Percentiles rank a stretch among this genome's conserved stretches.
These are phyloP conservation scores for Termitomyces sp. DNA, from an alignment of 768 basidiomycete species.

Conservation along the genomic window DNA sequence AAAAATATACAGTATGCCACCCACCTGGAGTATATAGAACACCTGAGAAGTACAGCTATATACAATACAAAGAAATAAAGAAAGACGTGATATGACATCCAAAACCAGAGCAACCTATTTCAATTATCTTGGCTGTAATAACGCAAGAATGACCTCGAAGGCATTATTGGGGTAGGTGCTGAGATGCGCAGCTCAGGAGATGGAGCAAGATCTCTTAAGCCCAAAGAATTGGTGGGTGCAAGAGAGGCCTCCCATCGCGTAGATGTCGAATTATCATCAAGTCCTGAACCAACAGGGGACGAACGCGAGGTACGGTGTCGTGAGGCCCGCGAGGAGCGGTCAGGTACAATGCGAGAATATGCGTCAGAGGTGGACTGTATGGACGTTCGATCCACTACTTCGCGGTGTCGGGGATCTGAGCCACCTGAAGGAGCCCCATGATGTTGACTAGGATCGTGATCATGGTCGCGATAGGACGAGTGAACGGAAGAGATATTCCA, in stretches of 20 bases:
- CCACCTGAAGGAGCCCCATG: background rate
- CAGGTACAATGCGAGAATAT: background rate
- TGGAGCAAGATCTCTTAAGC: conserved; percentile 3
- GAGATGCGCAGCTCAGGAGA: conserved; percentile 8
- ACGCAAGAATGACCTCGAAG: conserved; percentile 5
- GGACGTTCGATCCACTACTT: background rate
- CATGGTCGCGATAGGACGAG: background rate
- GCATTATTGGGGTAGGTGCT: conserved; percentile 7
- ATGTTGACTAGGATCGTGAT: background rate
- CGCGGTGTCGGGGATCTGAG: conserved; percentile 1
- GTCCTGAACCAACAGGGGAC: background rate
- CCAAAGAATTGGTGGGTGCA: conserved; percentile 4
- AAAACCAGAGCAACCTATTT: background rate
- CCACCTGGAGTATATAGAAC: background rate
- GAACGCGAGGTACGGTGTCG: conserved; percentile 1
- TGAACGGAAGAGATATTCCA: background rate
- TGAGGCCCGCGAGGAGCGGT: conserved; percentile 1
- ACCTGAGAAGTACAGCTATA: background rate
- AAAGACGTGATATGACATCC: background rate
- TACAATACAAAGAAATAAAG: background rate
- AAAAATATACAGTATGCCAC: background rate
- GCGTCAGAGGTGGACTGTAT: background rate
- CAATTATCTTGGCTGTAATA: background rate
- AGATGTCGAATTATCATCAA: background rate
- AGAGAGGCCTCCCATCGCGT: background rate